Evolutionary conservation across 805 yeast species (phyloP).

Genomic region (Sugiyamaella smithiae): DNA sequence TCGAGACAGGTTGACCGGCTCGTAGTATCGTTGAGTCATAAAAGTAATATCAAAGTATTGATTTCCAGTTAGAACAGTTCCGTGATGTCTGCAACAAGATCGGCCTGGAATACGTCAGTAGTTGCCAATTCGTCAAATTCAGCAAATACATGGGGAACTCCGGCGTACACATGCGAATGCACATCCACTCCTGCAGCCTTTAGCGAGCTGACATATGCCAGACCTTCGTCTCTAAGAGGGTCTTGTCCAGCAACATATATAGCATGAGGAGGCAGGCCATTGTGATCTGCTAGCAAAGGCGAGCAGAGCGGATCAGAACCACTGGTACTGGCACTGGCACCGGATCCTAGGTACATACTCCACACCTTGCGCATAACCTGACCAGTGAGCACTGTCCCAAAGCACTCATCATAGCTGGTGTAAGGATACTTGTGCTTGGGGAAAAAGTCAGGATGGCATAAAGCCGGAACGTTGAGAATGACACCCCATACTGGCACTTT

Average conservation of each 20-base stretch:
- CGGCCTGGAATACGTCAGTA: too few species aligned
- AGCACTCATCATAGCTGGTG: slow-evolving; percentile 27
- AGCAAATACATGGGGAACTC: slow-evolving; percentile 50
- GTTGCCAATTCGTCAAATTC: too few species aligned
- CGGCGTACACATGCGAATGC: slow-evolving; percentile 33
- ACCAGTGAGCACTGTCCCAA: too few species aligned
- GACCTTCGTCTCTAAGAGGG: slow-evolving; percentile 47
- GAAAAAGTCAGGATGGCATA: slow-evolving; percentile 45
- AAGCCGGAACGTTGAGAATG: slow-evolving; percentile 37
- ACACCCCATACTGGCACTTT: too few species aligned
- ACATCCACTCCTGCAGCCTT: slow-evolving; percentile 34
- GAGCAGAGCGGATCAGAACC: slow-evolving; percentile 46
- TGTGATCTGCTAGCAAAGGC: slow-evolving; percentile 41
- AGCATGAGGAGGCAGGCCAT: slow-evolving; percentile 24
- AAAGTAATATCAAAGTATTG: too few species aligned
- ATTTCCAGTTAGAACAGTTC: too few species aligned
- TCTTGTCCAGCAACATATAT: slow-evolving; percentile 42
- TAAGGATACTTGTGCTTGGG: too few species aligned
- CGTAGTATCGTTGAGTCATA: too few species aligned
- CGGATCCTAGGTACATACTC: slow-evolving; percentile 39
- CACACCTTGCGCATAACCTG: slow-evolving; percentile 39
- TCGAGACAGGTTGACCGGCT: too few species aligned
- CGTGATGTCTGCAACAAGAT: too few species aligned
- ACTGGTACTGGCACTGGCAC: slow-evolving; percentile 46
- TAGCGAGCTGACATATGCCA: slow-evolving; percentile 42